These are phyloP conservation scores for Sphagnum contortum DNA, from an alignment of 225 moss, liverwort and hornwort genomes.

Conservation along the genomic window DNA sequence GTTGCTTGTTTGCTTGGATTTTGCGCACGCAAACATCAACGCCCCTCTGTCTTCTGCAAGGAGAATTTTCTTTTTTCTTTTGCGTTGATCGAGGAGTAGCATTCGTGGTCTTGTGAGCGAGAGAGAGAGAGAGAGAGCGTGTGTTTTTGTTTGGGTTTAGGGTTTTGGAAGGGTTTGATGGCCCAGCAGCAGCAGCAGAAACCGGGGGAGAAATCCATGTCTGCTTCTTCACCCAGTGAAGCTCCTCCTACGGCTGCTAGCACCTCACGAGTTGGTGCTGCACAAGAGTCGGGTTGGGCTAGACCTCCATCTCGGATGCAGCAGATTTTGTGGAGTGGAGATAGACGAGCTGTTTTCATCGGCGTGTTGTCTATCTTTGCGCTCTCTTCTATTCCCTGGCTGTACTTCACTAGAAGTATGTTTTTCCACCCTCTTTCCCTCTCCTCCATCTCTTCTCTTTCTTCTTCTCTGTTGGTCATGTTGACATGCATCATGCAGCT, in stretches of 20 bases:
- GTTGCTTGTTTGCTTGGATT: too few species aligned
- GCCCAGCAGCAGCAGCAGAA: conserved; percentile 6
- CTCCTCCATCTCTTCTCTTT: too few species aligned
- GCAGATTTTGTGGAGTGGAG: conserved; percentile 76
- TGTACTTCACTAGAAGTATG: conserved; percentile 60
- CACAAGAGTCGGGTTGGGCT: conserved; percentile 17
- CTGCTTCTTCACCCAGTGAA: too few species aligned
- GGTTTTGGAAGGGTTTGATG: conserved; percentile 21
- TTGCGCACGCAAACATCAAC: too few species aligned
- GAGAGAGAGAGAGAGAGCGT: background rate
- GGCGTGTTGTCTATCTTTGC: conserved; percentile 66
- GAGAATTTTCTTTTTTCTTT: too few species aligned
- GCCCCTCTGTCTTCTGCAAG: too few species aligned
- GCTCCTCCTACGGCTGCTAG: too few species aligned
- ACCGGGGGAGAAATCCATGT: conserved; percentile 8
- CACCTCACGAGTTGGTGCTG: too few species aligned
- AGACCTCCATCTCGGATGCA: conserved; percentile 78
- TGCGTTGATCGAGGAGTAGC: background rate
- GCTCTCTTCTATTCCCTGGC: conserved; percentile 66
- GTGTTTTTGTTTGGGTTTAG: background rate
- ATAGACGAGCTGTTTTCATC: conserved; percentile 71
- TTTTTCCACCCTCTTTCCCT: background rate
- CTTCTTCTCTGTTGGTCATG: too few species aligned
- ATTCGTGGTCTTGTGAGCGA: background rate
- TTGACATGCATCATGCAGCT: background rate